Conservation (phyloP, 441 rosid genomes). For the Hura crepitans region DNA sequence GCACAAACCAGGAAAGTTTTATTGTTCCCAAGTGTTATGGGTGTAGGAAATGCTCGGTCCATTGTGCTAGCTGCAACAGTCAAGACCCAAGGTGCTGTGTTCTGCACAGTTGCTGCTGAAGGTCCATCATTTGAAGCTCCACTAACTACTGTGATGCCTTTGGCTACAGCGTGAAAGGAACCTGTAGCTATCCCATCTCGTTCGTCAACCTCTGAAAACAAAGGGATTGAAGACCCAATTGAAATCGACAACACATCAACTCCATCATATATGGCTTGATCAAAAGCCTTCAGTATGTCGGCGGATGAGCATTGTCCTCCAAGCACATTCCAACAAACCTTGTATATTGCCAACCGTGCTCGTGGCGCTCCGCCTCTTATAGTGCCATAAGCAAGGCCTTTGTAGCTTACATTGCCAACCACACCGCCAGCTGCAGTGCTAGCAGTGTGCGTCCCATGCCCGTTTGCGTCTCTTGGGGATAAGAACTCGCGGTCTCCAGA, state of each 20-base stretch:
- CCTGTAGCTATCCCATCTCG: conserved; percentile 43
- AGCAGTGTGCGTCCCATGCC: conserved; percentile 73
- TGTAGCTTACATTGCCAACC: conserved; percentile 41
- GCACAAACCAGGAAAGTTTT: conserved; percentile 30
- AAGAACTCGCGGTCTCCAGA: conserved; percentile 37
- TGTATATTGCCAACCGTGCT: conserved; percentile 63
- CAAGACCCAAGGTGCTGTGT: conserved; percentile 49
- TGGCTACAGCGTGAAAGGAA: conserved; percentile 46
- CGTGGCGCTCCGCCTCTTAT: conserved; percentile 59
- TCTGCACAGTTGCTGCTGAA: conserved; percentile 36
- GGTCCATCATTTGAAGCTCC: conserved; percentile 48
- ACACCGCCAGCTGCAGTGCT: conserved; percentile 55
- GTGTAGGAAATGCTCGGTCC: conserved; percentile 40
- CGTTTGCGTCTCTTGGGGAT: conserved; percentile 50
- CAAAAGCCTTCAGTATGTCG: conserved; percentile 65
- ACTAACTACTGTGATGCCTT: conserved; percentile 41
- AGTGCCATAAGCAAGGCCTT: conserved; percentile 47
- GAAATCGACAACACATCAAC: conserved; percentile 43
- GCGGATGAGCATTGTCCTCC: conserved; percentile 44
- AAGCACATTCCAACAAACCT: conserved; percentile 56
- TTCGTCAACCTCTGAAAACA: conserved; percentile 37
- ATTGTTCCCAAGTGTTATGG: conserved; percentile 42
- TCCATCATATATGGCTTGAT: conserved; percentile 44
- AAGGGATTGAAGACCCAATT: conserved; percentile 34
- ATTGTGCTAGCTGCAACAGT: conserved; percentile 51